A percentile compares a stretch with the other conserved stretches of the same genome.
phyloP scores from a whole-genome alignment of 1,139 yeast genomes.

The Meyerozyma elateridarum region DNA sequence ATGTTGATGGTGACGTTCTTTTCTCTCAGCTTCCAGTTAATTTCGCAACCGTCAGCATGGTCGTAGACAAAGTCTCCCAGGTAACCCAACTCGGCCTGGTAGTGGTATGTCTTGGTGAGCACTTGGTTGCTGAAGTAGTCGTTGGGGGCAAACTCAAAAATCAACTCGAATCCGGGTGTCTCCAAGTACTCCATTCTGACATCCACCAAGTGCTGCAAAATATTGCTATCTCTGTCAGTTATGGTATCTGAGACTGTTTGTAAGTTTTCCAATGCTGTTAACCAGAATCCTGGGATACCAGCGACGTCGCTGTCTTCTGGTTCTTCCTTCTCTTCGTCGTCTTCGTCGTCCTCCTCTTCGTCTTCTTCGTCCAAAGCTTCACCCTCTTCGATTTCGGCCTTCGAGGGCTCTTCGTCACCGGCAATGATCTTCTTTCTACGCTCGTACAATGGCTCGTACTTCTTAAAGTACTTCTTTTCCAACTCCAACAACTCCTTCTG shows the following conservation, averaged over 20 bases:
- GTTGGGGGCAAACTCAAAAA: slow-evolving; percentile 75
- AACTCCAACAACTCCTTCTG: slow-evolving; percentile 84
- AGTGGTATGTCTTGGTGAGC: slow-evolving; percentile 82
- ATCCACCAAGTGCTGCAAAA: slow-evolving; percentile 63
- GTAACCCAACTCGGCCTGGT: slow-evolving; percentile 91
- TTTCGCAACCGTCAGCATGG: slow-evolving; percentile 88
- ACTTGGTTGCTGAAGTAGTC: slow-evolving; percentile 69
- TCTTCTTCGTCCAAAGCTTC: slow-evolving; percentile 18
- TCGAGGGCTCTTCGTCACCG: slow-evolving; percentile 74
- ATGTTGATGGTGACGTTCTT: slow-evolving; percentile 78
- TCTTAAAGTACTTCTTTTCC: slow-evolving; percentile 72
- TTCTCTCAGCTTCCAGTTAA: slow-evolving; percentile 80
- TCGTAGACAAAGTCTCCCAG: slow-evolving; percentile 96
- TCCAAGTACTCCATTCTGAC: slow-evolving; percentile 78
- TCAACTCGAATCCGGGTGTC: slow-evolving; percentile 84
- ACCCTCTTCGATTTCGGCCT: slow-evolving; percentile 18
- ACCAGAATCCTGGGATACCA: slow-evolving; percentile 96
- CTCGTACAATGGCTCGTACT: slow-evolving; percentile 73
- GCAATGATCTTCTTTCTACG: slow-evolving; percentile 67
- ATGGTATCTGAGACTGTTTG: slow-evolving; percentile 79
- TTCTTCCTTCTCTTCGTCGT: slow-evolving; percentile 40
- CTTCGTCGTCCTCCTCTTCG: slow-evolving; percentile 39
- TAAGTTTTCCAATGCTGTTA: slow-evolving; percentile 88
- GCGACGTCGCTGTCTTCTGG: slow-evolving; percentile 39
- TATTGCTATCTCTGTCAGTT: slow-evolving; percentile 87